These are phyloP conservation scores for Ceratocystis eucalypticola DNA, from an alignment of 2,329 filamentous ascomycete species.

Conservation along the genomic window DNA sequence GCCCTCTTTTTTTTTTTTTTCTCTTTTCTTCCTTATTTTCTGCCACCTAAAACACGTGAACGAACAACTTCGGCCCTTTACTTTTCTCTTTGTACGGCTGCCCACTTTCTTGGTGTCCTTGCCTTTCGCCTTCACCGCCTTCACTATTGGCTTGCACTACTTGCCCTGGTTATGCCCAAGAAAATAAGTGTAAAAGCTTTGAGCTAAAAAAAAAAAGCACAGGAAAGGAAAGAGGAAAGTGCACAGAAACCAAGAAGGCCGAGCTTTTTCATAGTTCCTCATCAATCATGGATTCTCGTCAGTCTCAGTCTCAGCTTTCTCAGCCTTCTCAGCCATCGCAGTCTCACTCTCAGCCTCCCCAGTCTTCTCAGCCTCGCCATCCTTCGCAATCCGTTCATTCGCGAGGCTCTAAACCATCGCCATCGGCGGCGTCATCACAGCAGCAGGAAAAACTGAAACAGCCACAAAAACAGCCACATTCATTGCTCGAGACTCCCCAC, in stretches of 20 bases:
- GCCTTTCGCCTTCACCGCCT: neutral
- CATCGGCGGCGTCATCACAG: neutral
- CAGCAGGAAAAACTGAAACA: neutral
- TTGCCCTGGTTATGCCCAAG: neutral
- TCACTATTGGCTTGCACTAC: neutral
- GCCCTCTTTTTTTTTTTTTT: neutral
- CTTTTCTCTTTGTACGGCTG: neutral
- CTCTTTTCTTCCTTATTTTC: neutral
- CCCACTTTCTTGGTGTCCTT: neutral
- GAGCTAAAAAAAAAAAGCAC: slow-evolving; percentile 4
- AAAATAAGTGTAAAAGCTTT: slow-evolving; percentile 5
- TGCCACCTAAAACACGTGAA: neutral
- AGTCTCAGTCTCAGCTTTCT: slow-evolving; percentile 12
- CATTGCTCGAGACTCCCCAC: neutral
- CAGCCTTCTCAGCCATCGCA: slow-evolving; percentile 12
- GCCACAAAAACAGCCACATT: neutral
- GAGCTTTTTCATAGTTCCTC: slow-evolving; percentile 3
- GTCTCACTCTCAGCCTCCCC: slow-evolving; percentile 8
- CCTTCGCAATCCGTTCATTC: slow-evolving; percentile 3
- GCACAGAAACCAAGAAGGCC: neutral
- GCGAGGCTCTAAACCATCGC: slow-evolving; percentile 6
- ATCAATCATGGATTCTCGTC: slow-evolving; percentile 17
- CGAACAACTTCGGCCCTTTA: slow-evolving; percentile 6
- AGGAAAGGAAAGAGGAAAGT: slow-evolving; percentile 1
- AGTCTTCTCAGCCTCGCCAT: slow-evolving; percentile 17